Base-by-base conservation (phyloP, 805 yeast species). In the Suhomyces faveliae region DNA sequence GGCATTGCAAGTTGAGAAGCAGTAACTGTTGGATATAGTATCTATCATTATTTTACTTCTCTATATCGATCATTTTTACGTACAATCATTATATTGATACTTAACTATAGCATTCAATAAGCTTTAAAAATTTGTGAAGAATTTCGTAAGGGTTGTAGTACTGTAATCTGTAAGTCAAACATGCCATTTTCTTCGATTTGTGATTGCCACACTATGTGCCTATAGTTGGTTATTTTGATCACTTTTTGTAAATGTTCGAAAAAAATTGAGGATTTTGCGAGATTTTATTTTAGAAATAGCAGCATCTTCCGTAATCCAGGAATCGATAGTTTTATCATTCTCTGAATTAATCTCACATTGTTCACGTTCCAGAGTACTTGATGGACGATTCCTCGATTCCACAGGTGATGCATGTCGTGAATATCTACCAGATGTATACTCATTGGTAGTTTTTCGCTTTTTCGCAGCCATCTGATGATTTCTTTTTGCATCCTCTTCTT, bases 181-280 rank as follows among this genome's bases (percentile, higher is more conserved):
- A 62, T 0, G 62, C 52, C 20, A 62, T 48, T 5, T 53, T 41
- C 25, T 59, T 66, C 17, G 53, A 2, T 60, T 47, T 1, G 52
- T 40, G 9, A 52, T 43, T 23, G 53, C 47, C 22, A 55, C 45
- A n/a, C 27, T 17, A 9, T 42, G 27, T 35, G 51, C 2, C 24
- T 47, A 53, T 12, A 25, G 40, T 30, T 45, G 30, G 42, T 37
- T 41, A 11, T 22, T 27, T 27, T 17, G 21, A 12, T 20, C 13
- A 27, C 29, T 21, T n/a, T 27, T 24, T 5, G 43, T 40, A 15
- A 33, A 9, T 29, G 20, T 46, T 35, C 17, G n/a, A 20, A 23
- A 38, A 33, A 35, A n/a, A 5, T 29, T 30, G 2, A 29, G 21
- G 5, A 29, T 42, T n/a, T 29, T 33, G 13, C 21, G 10, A 11